Percentiles rank a stretch among this genome's conserved stretches.
Evolutionary conservation across 2,329 filamentous ascomycete species (phyloP).

Genomic region (Drechslerella coelobrocha): DNA sequence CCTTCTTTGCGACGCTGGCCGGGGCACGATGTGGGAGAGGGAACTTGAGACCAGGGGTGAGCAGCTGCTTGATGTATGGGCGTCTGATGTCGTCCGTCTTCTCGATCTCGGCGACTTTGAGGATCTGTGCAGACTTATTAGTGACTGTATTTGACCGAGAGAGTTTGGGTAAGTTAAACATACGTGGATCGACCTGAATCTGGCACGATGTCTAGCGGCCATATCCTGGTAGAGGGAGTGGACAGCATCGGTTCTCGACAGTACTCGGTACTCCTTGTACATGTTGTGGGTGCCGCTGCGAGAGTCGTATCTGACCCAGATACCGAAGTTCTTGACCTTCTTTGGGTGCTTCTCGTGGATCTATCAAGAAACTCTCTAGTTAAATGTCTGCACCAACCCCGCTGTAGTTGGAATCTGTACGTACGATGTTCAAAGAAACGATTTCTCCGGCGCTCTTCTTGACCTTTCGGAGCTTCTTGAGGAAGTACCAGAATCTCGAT

Average conservation of each 20-base stretch:
- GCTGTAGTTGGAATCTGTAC: slow-evolving; percentile 57
- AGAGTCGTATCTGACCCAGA: slow-evolving; percentile 99
- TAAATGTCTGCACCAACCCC: slow-evolving; percentile 8
- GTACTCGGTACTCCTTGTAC: slow-evolving; percentile 99
- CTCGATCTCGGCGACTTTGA: slow-evolving; percentile 97
- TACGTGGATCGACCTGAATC: slow-evolving; percentile 99
- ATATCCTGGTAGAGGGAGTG: slow-evolving; percentile 99
- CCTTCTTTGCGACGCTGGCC: slow-evolving; percentile 82
- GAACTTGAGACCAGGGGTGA: slow-evolving; percentile 95
- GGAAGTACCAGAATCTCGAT: slow-evolving; percentile 99
- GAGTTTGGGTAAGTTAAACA: slow-evolving; percentile 58
- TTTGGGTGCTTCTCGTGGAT: slow-evolving; percentile 98
- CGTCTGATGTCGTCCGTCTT: slow-evolving; percentile 94
- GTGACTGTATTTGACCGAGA: slow-evolving; percentile 10
- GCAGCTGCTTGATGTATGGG: slow-evolving; percentile 99
- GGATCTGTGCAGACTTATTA: slow-evolving; percentile 69
- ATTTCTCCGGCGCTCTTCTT: slow-evolving; percentile 99
- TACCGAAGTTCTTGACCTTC: slow-evolving; percentile 99
- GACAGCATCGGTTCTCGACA: slow-evolving; percentile 93
- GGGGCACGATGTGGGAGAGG: slow-evolving; percentile 94
- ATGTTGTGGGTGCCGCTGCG: slow-evolving; percentile 99
- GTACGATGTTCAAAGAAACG: slow-evolving; percentile 92
- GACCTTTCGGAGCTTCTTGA: slow-evolving; percentile 98
- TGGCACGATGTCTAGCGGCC: slow-evolving; percentile 96
- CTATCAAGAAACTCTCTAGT: slow-evolving; percentile 60